These are phyloP conservation scores for Penicillium flavigenum DNA, from an alignment of 495 filamentous ascomycete species.

Conservation along the genomic window DNA sequence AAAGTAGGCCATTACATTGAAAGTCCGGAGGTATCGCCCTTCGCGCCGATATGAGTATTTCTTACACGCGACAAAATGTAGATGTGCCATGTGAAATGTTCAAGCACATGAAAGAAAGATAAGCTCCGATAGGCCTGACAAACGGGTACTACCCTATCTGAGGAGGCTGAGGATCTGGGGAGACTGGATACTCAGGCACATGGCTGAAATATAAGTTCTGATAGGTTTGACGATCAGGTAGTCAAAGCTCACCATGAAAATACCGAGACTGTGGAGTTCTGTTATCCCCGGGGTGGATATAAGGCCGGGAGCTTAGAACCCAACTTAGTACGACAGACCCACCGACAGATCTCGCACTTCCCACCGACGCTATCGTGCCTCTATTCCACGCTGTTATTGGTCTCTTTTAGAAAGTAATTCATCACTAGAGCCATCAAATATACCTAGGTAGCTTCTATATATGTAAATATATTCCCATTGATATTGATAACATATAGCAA, in stretches of 20 bases:
- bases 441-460: neutral
- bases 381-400: neutral
- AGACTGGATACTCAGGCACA: too few relatives aligned
- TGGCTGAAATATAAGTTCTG: too few relatives aligned
- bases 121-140: neutral
- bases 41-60: conserved; percentile 11
- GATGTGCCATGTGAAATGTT: neutral
- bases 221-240: too few relatives aligned
- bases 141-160: neutral
- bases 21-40: conserved; percentile 7
- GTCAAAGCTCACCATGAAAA: too few relatives aligned
- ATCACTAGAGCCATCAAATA: neutral
- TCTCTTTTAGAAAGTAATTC: neutral
- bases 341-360: conserved; percentile 7
- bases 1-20: too few relatives aligned
- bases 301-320: too few relatives aligned
- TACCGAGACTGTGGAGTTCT: too few relatives aligned
- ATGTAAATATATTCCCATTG: neutral
- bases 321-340: neutral
- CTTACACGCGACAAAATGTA: neutral
- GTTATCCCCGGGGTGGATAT: too few relatives aligned
- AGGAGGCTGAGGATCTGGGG: too few relatives aligned
- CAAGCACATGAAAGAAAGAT: conserved; percentile 4
- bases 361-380: conserved; percentile 3
- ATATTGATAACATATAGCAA: neutral